phyloP scores from a whole-genome alignment of 441 rosid genomes.

The Syzygium malaccense region DNA sequence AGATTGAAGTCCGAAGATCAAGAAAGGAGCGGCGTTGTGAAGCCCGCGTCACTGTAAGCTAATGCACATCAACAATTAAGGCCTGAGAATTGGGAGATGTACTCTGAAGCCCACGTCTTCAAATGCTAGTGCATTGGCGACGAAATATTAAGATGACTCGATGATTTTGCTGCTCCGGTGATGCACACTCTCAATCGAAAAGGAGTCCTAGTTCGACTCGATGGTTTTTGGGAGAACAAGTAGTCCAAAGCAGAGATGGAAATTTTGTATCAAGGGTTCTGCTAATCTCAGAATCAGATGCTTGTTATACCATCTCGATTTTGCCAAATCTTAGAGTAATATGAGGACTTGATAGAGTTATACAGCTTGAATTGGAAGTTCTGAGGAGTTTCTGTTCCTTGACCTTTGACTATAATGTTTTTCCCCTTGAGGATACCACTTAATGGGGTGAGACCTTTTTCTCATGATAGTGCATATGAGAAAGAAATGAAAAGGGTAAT shows the following conservation, averaged over 20 bases:
- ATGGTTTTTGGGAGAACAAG: background rate
- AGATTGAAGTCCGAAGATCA: background rate
- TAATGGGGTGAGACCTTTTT: background rate
- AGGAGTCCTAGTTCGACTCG: background rate
- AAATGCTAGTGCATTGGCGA: background rate
- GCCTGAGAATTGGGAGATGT: background rate
- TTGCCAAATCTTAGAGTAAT: background rate
- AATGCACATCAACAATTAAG: background rate
- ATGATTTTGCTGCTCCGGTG: background rate
- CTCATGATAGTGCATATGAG: background rate
- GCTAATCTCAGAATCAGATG: background rate
- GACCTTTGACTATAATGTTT: background rate
- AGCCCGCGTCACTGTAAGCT: background rate
- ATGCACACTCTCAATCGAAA: background rate
- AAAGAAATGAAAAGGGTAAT: background rate
- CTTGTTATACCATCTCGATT: background rate
- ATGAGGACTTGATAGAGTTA: background rate
- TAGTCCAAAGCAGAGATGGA: background rate
- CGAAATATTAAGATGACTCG: background rate
- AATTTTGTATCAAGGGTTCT: background rate
- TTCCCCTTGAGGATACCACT: background rate
- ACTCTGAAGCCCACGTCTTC: background rate
- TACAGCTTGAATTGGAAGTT: background rate
- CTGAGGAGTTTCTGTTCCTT: background rate
- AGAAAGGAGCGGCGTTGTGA: background rate